Evolutionary conservation across 768 basidiomycete genomes (phyloP).

Genomic region (Hericium coralloides): DNA sequence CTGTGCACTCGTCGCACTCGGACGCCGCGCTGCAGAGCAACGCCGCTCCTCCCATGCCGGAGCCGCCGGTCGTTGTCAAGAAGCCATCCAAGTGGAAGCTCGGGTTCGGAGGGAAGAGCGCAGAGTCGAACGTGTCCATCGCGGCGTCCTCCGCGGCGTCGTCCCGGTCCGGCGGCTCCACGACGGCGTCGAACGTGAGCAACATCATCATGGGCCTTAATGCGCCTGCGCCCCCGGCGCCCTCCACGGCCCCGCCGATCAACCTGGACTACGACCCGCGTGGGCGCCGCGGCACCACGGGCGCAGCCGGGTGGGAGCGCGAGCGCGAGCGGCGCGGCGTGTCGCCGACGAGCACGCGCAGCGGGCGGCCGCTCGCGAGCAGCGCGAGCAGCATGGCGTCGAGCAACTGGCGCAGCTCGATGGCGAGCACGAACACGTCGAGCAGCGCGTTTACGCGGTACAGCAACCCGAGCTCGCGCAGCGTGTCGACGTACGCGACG

Average conservation of each 20-base stretch:
- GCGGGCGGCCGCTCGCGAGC: constrained; percentile 41
- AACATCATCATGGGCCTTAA: constrained; percentile 65
- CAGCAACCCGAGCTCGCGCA: constrained; percentile 60
- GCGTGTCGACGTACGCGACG: constrained; percentile 74
- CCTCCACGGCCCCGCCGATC: constrained; percentile 10
- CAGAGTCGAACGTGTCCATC: constrained; percentile 10
- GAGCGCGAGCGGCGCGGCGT: constrained; percentile 10
- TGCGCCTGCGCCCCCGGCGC: constrained; percentile 26
- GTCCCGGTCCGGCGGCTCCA: constrained; percentile 16
- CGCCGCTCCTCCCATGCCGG: constrained; percentile 9
- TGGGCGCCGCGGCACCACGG: background rate
- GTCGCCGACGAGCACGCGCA: constrained; percentile 52
- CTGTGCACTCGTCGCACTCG: background rate
- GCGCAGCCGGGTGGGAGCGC: background rate
- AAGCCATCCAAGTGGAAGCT: constrained; percentile 87
- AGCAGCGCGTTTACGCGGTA: constrained; percentile 71
- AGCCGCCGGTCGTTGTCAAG: constrained; percentile 33
- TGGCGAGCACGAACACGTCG: constrained; percentile 61
- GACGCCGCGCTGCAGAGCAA: constrained; percentile 5
- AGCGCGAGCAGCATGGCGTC: constrained; percentile 57
- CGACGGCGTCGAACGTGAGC: constrained; percentile 72
- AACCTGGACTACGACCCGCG: constrained; percentile 4
- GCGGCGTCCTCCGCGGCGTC: constrained; percentile 10
- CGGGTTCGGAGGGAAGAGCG: constrained; percentile 54
- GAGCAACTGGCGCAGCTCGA: constrained; percentile 73